A percentile compares a stretch with the other conserved stretches of the same genome.
Evolutionary conservation across 768 basidiomycete species (phyloP).

Genomic region (Suillus paluster): DNA sequence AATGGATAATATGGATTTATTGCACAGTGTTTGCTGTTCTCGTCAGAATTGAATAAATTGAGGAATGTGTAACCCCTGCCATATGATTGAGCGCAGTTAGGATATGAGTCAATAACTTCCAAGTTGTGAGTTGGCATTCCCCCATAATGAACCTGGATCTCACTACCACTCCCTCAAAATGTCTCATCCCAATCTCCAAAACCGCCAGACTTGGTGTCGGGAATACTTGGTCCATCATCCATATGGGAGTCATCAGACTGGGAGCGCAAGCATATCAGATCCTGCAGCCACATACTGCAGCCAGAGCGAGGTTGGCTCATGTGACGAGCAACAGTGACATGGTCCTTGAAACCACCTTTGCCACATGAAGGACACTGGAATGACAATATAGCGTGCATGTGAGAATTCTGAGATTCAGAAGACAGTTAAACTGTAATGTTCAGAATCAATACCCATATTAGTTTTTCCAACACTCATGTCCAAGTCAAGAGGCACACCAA

Average conservation of each 20-base stretch:
- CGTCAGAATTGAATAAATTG: background rate
- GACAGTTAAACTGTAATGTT: no score
- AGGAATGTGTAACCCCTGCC: background rate
- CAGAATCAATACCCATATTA: background rate
- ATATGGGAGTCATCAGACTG: background rate
- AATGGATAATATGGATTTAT: background rate
- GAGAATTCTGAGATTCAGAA: background rate
- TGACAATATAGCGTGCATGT: background rate
- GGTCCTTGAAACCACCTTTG: background rate
- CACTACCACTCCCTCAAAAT: background rate
- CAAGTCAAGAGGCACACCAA: background rate
- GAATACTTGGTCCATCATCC: background rate
- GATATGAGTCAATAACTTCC: background rate
- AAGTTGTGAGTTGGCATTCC: background rate
- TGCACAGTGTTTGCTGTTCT: background rate
- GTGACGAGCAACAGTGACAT: background rate
- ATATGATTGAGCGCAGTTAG: background rate
- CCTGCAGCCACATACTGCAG: background rate
- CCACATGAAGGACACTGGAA: background rate
- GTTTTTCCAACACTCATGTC: background rate
- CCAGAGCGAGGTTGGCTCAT: background rate
- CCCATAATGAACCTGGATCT: background rate
- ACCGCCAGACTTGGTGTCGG: background rate
- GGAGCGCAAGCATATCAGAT: background rate
- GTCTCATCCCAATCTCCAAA: background rate